Percentiles rank a stretch among this genome's conserved stretches.
Conservation (phyloP, 2,329 filamentous ascomycete species). For the Periconia digitata region DNA sequence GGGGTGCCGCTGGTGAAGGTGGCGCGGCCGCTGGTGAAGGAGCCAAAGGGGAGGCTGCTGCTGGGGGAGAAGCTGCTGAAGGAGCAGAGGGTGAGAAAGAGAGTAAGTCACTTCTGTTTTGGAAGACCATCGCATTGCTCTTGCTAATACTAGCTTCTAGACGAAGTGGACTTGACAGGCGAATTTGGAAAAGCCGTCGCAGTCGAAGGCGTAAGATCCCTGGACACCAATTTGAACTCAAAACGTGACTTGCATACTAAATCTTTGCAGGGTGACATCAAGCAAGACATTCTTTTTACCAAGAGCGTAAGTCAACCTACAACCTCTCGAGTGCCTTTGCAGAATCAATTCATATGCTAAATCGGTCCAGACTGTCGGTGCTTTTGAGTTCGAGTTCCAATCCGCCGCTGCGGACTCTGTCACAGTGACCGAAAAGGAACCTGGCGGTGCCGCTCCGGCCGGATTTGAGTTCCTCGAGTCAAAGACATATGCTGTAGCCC, state of each 20-base stretch:
- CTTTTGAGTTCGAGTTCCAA: slow-evolving; percentile 26
- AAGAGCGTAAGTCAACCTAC: slow-evolving; percentile 12
- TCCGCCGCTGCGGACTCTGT: slow-evolving; percentile 14
- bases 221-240: background rate
- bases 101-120: too few relatives aligned
- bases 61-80: too few relatives aligned
- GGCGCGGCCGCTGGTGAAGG: too few relatives aligned
- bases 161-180: slow-evolving; percentile 14
- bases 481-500: slow-evolving; percentile 18
- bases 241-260: background rate
- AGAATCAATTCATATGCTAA: too few relatives aligned
- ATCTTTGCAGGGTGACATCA: slow-evolving; percentile 17
- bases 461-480: slow-evolving; percentile 26
- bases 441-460: slow-evolving; percentile 12
- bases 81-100: too few relatives aligned
- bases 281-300: slow-evolving; percentile 24
- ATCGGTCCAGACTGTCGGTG: slow-evolving; percentile 20
- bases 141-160: slow-evolving; percentile 6
- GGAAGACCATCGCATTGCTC: too few relatives aligned
- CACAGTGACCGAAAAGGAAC: slow-evolving; percentile 23
- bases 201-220: slow-evolving; percentile 9
- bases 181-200: slow-evolving; percentile 10
- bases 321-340: background rate
- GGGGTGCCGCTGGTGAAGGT: background rate
- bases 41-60: too few relatives aligned